Base-by-base conservation (phyloP, 148 eudicot genomes). In the Cornus controversa region DNA sequence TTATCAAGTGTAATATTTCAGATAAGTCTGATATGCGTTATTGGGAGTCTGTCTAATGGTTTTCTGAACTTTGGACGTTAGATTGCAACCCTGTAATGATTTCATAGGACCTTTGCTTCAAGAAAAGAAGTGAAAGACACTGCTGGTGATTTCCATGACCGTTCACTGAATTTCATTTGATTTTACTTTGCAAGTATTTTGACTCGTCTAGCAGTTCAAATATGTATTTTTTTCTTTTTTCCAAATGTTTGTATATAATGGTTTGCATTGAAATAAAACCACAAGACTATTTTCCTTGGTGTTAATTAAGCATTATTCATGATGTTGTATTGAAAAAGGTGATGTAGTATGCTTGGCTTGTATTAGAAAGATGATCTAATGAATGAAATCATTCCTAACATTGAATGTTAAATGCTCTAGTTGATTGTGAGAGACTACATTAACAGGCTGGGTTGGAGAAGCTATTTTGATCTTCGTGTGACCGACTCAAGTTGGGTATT, bases 1-100 rank as follows among this genome's bases (percentile, higher is more conserved):
- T 22, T 0, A 72, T 13, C 23, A 75, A 22, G 45, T 69, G 68
- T 77, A 74, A 63, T 40, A 24, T 73, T 64, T 69, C n/a, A 31
- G 37, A 77, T 37, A 45, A n/a, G 54, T 62, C 40, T 74, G 68
- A 58, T n/a, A n/a, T 24, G 34, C 14, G 20, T 74, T 62, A 53
- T 69, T 24, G 37, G 0, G 3, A 29, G 70, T 31, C 13, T 13
- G 70, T 31, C 13, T 13, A 50, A 11, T 14, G 70, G 78, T 37
- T 42, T 65, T 65, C 69, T 27, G 25, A 60, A 2, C 15, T 63
- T 63, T 15, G 68, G 67, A n/a, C 24, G 25, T 25, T 63, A 42
- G 40, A 10, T 75, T 36, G 68, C 1, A 5, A 22, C 15, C 13
- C 53, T 58, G 45, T 54, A 45, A 45, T 45, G 54, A 8, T 57